A percentile compares a stretch with the other conserved stretches of the same genome.
Evolutionary conservation across 805 yeast genomes (phyloP).

Genomic region (Peterozyma toletana): DNA sequence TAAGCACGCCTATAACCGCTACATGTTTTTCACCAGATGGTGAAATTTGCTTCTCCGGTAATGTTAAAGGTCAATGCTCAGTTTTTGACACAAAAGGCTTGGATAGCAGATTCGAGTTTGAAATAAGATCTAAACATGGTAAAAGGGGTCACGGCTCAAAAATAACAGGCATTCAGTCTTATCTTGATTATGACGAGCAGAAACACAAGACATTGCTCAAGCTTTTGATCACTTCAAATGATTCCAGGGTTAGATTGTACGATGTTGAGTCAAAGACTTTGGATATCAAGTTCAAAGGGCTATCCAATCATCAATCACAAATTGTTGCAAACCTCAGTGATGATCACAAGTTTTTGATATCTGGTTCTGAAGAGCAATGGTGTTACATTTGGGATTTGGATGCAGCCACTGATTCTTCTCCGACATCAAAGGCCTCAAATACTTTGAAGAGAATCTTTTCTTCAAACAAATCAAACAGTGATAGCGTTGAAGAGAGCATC

Average conservation of each 20-base stretch:
- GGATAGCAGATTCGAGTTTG: conserved; percentile 34
- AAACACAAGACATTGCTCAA: conserved; percentile 5
- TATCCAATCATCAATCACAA: conserved; percentile 62
- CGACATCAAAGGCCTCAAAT: conserved; percentile 11
- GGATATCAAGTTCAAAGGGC: conserved; percentile 68
- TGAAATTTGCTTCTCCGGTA: conserved; percentile 61
- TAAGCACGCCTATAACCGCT: conserved; percentile 68
- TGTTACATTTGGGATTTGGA: conserved; percentile 69
- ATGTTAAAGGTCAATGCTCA: conserved; percentile 65
- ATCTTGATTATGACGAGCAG: conserved; percentile 10
- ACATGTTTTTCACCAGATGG: conserved; percentile 63
- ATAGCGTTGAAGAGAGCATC: neutral
- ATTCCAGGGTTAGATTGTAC: conserved; percentile 67
- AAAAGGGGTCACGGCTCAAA: conserved; percentile 38
- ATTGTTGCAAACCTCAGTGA: conserved; percentile 61
- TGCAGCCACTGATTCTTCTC: conserved; percentile 17
- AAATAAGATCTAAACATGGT: conserved; percentile 32
- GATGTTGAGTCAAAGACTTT: conserved; percentile 46
- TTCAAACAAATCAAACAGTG: neutral
- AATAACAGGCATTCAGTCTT: conserved; percentile 68
- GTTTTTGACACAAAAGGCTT: conserved; percentile 61
- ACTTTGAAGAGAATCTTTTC: conserved; percentile 2
- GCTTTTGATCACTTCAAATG: conserved; percentile 68
- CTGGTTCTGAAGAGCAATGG: conserved; percentile 87
- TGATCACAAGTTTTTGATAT: conserved; percentile 48